phyloP scores from a whole-genome alignment of 2,329 filamentous ascomycete genomes.

The Phialophora tarda region DNA sequence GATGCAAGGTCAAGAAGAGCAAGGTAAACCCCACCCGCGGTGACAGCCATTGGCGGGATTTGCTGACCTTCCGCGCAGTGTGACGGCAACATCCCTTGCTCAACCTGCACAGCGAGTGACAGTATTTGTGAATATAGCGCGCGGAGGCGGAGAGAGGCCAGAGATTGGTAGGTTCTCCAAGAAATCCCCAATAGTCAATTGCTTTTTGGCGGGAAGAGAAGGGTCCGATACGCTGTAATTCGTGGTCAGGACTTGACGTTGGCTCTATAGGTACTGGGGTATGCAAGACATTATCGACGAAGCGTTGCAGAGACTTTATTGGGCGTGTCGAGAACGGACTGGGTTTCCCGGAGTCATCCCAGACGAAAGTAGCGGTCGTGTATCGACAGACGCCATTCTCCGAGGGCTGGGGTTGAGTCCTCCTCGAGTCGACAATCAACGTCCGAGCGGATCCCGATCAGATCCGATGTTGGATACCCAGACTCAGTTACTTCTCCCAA shows the following conservation, averaged over 20 bases:
- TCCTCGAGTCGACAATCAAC: slow-evolving; percentile 24
- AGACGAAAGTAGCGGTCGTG: slow-evolving; percentile 30
- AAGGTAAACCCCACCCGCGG: slow-evolving; percentile 18
- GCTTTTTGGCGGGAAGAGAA: background rate
- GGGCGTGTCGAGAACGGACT: slow-evolving; percentile 31
- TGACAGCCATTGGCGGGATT: background rate
- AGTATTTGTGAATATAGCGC: slow-evolving; percentile 35
- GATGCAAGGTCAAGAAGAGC: slow-evolving; percentile 35
- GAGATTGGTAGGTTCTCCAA: slow-evolving; percentile 31
- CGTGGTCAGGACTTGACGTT: slow-evolving; percentile 1
- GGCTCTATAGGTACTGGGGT: slow-evolving; percentile 28
- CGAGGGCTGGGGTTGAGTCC: slow-evolving; percentile 30
- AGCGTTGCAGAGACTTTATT: slow-evolving; percentile 34
- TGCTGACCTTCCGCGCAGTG: slow-evolving; percentile 25
- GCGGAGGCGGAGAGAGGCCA: slow-evolving; percentile 32
- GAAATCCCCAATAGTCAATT: background rate
- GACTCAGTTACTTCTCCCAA: background rate
- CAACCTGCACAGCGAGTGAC: slow-evolving; percentile 27
- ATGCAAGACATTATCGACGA: slow-evolving; percentile 35
- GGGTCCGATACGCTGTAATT: background rate
- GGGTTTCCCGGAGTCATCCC: slow-evolving; percentile 34
- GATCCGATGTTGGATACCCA: slow-evolving; percentile 20
- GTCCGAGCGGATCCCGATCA: slow-evolving; percentile 13
- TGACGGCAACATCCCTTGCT: slow-evolving; percentile 33
- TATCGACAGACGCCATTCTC: slow-evolving; percentile 35